Evolutionary conservation across 148 eudicot genomes (phyloP).

Genomic region (Spergularia marina): DNA sequence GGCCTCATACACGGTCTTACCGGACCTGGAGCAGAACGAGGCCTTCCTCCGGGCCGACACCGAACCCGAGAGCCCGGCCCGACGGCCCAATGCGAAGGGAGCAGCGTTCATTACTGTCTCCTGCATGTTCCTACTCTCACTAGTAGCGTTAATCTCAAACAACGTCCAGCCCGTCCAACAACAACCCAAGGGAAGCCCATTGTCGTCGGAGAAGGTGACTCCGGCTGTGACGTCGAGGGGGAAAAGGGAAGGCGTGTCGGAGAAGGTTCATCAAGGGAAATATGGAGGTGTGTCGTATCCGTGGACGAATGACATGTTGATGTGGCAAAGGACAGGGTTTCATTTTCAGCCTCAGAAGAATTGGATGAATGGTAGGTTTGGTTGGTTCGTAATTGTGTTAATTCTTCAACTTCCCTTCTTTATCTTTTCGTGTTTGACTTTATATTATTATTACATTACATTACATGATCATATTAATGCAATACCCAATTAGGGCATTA

Average conservation of each 20-base stretch:
- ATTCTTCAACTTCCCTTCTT: slow-evolving; percentile 12
- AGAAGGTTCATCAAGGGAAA: slow-evolving; percentile 12
- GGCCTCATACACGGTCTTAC: slow-evolving; percentile 15
- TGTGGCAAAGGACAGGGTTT: slow-evolving; percentile 74
- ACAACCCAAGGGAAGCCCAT: slow-evolving; percentile 5
- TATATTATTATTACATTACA: neutral
- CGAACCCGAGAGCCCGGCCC: neutral
- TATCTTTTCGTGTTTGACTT: slow-evolving; percentile 16
- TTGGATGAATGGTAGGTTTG: slow-evolving; percentile 81
- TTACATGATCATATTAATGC: no score
- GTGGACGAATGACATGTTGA: slow-evolving; percentile 76
- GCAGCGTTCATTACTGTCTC: slow-evolving; percentile 27
- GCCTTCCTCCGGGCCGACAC: slow-evolving; percentile 20
- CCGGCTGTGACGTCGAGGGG: slow-evolving; percentile 43
- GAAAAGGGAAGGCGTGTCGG: slow-evolving; percentile 45
- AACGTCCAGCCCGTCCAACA: slow-evolving; percentile 7
- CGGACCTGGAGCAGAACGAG: slow-evolving; percentile 24
- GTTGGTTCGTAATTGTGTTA: neutral
- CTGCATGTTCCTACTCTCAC: slow-evolving; percentile 33
- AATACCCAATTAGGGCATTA: no score
- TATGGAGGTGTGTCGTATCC: slow-evolving; percentile 27
- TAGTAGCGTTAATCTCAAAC: slow-evolving; percentile 31
- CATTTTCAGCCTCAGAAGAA: slow-evolving; percentile 86
- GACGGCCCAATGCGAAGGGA: slow-evolving; percentile 23
- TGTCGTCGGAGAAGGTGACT: slow-evolving; percentile 5